Conservation (phyloP, 176 grass and related monocot species). For the Eragrostis nindensis region DNA sequence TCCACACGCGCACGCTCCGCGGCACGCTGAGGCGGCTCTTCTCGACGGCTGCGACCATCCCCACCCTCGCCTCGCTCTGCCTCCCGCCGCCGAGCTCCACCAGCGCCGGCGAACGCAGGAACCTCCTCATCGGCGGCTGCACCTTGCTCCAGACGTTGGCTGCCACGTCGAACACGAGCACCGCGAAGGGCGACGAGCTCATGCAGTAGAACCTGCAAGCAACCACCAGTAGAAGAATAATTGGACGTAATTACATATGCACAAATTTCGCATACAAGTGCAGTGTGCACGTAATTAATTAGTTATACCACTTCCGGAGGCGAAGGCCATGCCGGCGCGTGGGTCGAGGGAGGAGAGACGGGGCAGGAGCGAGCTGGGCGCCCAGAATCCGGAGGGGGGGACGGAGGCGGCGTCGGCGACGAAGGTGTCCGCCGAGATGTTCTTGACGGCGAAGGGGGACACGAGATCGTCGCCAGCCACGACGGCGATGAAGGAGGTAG, state of each 20-base stretch:
- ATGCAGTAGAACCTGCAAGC: conserved; percentile 88
- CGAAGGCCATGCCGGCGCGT: conserved; percentile 70
- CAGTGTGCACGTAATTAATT: too few relatives aligned
- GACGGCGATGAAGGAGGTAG: conserved; percentile 74
- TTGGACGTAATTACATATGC: too few relatives aligned
- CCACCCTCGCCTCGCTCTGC: conserved; percentile 49
- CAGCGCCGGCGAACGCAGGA: conserved; percentile 75
- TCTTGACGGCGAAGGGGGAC: conserved; percentile 96
- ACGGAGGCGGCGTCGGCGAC: conserved; percentile 70
- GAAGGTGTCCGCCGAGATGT: conserved; percentile 86
- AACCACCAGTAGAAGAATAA: too few relatives aligned
- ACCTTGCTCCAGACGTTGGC: conserved; percentile 80
- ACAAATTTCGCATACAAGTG: too few relatives aligned
- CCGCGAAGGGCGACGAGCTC: conserved; percentile 82
- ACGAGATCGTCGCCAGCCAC: conserved; percentile 84
- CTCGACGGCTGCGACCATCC: conserved; percentile 83
- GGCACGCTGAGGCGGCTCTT: conserved; percentile 95
- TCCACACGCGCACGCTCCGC: conserved; percentile 86
- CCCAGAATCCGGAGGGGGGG: conserved; percentile 65
- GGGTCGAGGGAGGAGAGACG: conserved; percentile 83
- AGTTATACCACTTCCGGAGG: conserved; percentile 59
- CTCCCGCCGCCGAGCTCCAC: conserved; percentile 63
- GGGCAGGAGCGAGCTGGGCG: conserved; percentile 68
- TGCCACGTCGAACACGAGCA: conserved; percentile 71
- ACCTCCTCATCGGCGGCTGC: conserved; percentile 90